Evolutionary conservation across 805 yeast species (phyloP), one percentile per base, ranked within the genome.

Genomic region (Millerozyma acaciae): DNA sequence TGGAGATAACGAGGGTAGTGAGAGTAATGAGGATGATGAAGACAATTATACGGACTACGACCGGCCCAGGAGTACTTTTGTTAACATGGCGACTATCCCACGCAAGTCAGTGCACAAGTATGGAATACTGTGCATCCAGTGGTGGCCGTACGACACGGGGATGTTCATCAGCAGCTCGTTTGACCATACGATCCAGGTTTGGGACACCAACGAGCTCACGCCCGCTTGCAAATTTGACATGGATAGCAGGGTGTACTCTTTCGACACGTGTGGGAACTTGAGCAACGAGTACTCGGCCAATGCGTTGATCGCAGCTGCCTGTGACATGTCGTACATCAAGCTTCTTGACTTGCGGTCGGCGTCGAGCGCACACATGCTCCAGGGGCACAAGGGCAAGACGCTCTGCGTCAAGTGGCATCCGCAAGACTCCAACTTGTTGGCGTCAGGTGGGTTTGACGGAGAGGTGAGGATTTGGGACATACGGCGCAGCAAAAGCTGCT

Each of bases 101-200:
- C 47, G 65, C 15, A 60, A 55, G 32, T 32, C 65, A 5, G 66
- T 55, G 10, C 97, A 89, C 50, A 53, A 61, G 13, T 86, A 69
- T 52, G 95, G 96, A 0, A 68, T 89, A 0, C 83, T 95, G 0
- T 60, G 75, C 10, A 64, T 85, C 1, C 66, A 71, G 46, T 89
- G 97, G 97, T 90, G 96, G 90, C 88, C 93, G 0, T 62, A 64
- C 28, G 97, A 89, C 55, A 76, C 80, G 21, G 96, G 96, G 1
- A 70, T 89, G 79, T 88, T 87, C 60, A 68, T 87, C 13, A 73
- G 87, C 3, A 77, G 87, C 1, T 85, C 96, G 0, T 86, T 78
- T 53, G 97, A 89, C 55, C 76, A 74, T 37, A 73, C 77, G 0
- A 73, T 88, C 15, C 83, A 80, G 41, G 67, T 87, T 1, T 89